Percentiles rank a stretch among this genome's conserved stretches.
Conservation (phyloP, 2,329 filamentous ascomycete species). For the Aschersonia sp. region DNA sequence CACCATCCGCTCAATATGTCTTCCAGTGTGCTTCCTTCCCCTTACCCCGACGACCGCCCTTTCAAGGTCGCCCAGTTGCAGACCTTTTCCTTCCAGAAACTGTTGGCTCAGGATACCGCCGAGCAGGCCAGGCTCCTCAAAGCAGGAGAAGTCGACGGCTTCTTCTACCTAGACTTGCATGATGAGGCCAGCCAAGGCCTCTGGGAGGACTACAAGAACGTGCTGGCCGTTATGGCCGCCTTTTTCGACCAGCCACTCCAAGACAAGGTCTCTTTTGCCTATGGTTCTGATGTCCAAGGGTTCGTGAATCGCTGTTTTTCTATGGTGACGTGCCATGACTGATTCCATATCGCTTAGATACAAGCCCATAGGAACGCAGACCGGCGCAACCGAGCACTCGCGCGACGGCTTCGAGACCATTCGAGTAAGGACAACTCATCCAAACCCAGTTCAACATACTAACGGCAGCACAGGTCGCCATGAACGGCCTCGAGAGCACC, state of each 20-base stretch:
- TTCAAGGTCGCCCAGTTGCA: background rate
- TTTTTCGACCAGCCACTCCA: background rate
- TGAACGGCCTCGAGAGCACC: background rate
- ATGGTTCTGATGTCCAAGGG: background rate
- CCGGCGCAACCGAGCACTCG: background rate
- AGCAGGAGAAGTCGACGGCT: background rate
- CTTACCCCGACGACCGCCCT: too few species aligned
- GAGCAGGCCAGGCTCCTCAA: background rate
- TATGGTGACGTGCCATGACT: background rate
- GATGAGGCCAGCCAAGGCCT: background rate
- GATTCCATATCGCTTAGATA: background rate
- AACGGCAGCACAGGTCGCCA: background rate
- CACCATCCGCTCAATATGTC: too few species aligned
- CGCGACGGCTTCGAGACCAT: conserved; percentile 2
- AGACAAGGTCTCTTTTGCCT: background rate
- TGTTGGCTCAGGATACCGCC: background rate
- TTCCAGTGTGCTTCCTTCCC: too few species aligned
- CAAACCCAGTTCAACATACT: background rate
- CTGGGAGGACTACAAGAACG: background rate
- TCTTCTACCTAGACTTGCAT: conserved; percentile 3
- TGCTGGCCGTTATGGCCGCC: background rate
- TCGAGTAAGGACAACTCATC: background rate
- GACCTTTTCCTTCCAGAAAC: conserved; percentile 1
- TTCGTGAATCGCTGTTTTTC: background rate
- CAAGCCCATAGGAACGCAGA: conserved; percentile 1